These are phyloP conservation scores for Magnolia kwangsiensis DNA, from an alignment of 164 flowering plant genomes.

Conservation along the genomic window DNA sequence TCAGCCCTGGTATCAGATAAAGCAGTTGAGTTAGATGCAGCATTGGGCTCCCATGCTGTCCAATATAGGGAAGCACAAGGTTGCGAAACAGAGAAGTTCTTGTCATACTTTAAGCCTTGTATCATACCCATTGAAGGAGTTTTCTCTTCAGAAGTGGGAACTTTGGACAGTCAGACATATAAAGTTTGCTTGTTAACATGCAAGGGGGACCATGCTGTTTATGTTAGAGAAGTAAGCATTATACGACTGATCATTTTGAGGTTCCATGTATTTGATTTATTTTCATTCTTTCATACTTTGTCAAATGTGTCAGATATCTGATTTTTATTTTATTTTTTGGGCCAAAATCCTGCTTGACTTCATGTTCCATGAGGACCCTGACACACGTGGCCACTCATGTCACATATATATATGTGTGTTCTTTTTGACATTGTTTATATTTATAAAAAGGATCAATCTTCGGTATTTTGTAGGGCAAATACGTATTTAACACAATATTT, in stretches of 20 bases:
- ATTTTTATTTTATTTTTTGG: not conserved
- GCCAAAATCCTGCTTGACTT: not conserved
- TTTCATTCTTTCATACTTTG: not conserved
- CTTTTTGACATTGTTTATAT: too few relatives aligned
- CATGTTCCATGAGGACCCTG: too few relatives aligned
- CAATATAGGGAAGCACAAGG: conserved; percentile 72
- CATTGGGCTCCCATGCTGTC: conserved; percentile 55
- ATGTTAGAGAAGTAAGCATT: conserved; percentile 58
- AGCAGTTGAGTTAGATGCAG: conserved; percentile 60
- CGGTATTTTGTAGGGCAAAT: too few relatives aligned
- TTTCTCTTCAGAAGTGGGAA: conserved; percentile 31
- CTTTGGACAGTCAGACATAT: conserved; percentile 31
- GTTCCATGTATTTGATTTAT: not conserved
- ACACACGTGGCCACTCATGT: too few relatives aligned
- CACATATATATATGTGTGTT: too few relatives aligned
- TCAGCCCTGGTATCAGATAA: conserved; percentile 54
- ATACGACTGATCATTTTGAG: not conserved
- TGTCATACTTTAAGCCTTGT: conserved; percentile 73
- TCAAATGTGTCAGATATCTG: too few relatives aligned
- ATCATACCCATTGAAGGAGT: conserved; percentile 62
- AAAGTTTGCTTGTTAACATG: conserved; percentile 45
- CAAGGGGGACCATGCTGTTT: conserved; percentile 66
- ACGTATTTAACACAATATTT: too few relatives aligned
- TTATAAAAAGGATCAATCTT: too few relatives aligned
- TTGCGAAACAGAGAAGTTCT: conserved; percentile 62